Percentiles rank a stretch among this genome's conserved stretches.
Conservation (phyloP, 257 asterid genomes). For the Nyctanthes arbortristis region DNA sequence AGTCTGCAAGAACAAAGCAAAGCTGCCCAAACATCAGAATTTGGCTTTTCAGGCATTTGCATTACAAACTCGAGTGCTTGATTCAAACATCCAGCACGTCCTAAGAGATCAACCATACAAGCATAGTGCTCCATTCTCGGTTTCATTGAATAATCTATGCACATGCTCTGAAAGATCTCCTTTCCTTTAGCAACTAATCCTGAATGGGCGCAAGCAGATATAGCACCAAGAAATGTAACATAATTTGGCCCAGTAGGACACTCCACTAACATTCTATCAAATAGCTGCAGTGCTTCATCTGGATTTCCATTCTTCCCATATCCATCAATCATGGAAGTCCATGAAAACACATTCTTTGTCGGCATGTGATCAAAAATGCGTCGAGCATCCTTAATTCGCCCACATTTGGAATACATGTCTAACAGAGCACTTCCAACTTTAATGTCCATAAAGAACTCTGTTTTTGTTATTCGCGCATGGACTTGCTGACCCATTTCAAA, state of each 20-base stretch:
- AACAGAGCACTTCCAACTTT: constrained; percentile 47
- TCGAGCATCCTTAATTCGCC: constrained; percentile 43
- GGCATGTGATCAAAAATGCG: constrained; percentile 41
- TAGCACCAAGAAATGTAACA: constrained; percentile 42
- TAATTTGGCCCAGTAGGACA: constrained; percentile 32
- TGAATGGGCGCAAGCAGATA: constrained; percentile 50
- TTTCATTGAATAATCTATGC: constrained; percentile 35
- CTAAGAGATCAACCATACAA: constrained; percentile 49
- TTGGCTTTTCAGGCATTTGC: constrained; percentile 40
- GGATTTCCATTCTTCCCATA: constrained; percentile 46
- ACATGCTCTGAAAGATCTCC: constrained; percentile 42
- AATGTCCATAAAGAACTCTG: constrained; percentile 25
- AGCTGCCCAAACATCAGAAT: constrained; percentile 56
- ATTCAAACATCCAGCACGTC: constrained; percentile 41
- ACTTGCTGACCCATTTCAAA: constrained; percentile 47
- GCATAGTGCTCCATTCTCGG: constrained; percentile 57
- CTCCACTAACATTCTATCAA: constrained; percentile 28
- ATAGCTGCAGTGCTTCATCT: constrained; percentile 40
- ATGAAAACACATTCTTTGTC: constrained; percentile 47
- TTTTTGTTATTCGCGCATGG: constrained; percentile 42
- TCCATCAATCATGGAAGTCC: constrained; percentile 59
- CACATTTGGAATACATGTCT: constrained; percentile 53
- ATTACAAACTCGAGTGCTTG: constrained; percentile 37
- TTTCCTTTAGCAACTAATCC: constrained; percentile 44
- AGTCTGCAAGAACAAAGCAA: constrained; percentile 46